Conservation (phyloP, 768 basidiomycete genomes). For the Lyophyllum semitale region DNA sequence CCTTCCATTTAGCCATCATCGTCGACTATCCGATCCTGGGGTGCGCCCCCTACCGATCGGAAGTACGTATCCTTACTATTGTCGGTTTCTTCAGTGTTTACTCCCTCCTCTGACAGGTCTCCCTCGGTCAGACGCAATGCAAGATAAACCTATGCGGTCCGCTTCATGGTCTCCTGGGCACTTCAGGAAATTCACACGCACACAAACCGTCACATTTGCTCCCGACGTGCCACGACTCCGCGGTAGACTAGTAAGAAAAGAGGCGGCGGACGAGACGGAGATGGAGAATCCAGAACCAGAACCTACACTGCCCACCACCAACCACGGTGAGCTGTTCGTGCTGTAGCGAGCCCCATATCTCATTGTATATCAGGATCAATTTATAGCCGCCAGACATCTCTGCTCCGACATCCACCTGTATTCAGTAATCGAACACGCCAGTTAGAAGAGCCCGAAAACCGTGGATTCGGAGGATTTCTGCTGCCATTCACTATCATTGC, state of each 20-base stretch:
- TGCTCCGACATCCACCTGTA: conserved; percentile 20
- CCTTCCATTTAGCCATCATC: conserved; percentile 12
- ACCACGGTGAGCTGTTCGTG: conserved; percentile 13
- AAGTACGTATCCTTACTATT: conserved; percentile 27
- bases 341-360: background rate
- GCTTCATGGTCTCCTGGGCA: conserved; percentile 3
- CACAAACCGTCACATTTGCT: conserved; percentile 43
- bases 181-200: conserved; percentile 32
- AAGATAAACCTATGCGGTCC: conserved; percentile 13
- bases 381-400: conserved; percentile 14
- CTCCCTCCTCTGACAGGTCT: conserved; percentile 28
- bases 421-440: conserved; percentile 20
- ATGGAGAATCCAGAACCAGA: conserved; percentile 3
- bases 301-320: conserved; percentile 4
- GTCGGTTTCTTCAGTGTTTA: background rate
- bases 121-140: conserved; percentile 38
- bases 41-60: conserved; percentile 30
- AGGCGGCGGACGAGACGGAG: conserved; percentile 11
- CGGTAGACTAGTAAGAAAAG: conserved; percentile 17
- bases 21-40: conserved; percentile 41
- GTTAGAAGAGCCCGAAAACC: conserved; percentile 34
- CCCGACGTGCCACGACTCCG: conserved; percentile 29
- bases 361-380: conserved; percentile 14
- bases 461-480: conserved; percentile 74
- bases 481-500: conserved; percentile 62